phyloP scores from a whole-genome alignment of 805 yeast genomes.

The Nakazawaea molendinolei region DNA sequence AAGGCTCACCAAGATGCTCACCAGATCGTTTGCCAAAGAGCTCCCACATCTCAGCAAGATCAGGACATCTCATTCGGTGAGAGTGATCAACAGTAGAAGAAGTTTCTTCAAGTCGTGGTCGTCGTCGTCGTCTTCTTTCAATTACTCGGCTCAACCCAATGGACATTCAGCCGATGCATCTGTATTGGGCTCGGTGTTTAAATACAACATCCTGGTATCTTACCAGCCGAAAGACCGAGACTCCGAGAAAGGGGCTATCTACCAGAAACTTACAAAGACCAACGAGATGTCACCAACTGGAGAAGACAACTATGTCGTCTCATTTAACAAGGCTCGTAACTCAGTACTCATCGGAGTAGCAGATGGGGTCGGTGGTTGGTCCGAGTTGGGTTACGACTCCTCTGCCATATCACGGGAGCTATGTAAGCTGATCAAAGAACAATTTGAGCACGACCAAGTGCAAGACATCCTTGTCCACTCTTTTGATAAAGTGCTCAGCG shows the following conservation, averaged over 20 bases:
- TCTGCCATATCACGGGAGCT: constrained; percentile 80
- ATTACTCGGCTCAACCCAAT: constrained; percentile 13
- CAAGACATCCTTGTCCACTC: constrained; percentile 44
- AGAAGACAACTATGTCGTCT: constrained; percentile 62
- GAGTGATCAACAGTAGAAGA: constrained; percentile 16
- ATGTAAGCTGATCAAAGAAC: constrained; percentile 46
- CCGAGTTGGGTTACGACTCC: constrained; percentile 85
- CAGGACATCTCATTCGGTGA: no score
- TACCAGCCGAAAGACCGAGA: constrained; percentile 67
- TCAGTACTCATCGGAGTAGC: constrained; percentile 69
- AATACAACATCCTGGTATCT: constrained; percentile 58
- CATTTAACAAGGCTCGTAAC: constrained; percentile 25
- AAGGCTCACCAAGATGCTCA: no score
- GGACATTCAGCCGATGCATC: constrained; percentile 14
- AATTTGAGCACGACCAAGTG: constrained; percentile 22
- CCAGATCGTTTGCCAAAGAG: no score
- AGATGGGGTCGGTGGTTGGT: constrained; percentile 99
- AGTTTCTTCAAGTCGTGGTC: constrained; percentile 14
- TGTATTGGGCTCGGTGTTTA: constrained; percentile 21
- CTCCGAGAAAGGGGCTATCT: constrained; percentile 37
- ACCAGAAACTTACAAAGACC: constrained; percentile 2
- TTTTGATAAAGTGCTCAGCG: constrained; percentile 43
- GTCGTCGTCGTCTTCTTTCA: constrained; percentile 14
- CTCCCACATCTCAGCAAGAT: no score
- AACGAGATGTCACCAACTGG: constrained; percentile 54